A percentile compares a stretch with the other conserved stretches of the same genome.
Conservation (phyloP, 1,139 yeast genomes). For the Debaryomycetaceae sp. region DNA sequence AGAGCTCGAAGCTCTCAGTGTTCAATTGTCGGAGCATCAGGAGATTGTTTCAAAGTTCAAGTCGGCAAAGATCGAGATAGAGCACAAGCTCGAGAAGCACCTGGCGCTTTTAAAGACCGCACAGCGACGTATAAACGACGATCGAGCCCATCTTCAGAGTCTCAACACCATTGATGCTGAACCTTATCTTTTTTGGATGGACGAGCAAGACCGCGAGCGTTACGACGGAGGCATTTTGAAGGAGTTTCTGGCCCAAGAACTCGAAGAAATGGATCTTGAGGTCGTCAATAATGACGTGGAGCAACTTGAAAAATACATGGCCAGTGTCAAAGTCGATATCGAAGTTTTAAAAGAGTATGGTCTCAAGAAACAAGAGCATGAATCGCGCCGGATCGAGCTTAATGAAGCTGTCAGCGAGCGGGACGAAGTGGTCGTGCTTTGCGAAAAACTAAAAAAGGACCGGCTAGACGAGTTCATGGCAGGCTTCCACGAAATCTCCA, state of each 20-base stretch:
- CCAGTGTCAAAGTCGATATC: conserved; percentile 54
- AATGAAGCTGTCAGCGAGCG: conserved; percentile 57
- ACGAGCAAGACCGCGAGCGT: conserved; percentile 22
- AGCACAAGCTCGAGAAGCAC: conserved; percentile 53
- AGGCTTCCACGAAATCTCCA: conserved; percentile 80
- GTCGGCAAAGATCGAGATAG: conserved; percentile 61
- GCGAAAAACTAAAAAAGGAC: conserved; percentile 63
- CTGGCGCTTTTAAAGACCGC: conserved; percentile 32
- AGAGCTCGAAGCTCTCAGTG: conserved; percentile 27
- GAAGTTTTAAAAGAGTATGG: conserved; percentile 75
- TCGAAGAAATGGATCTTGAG: conserved; percentile 39
- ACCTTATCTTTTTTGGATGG: conserved; percentile 40
- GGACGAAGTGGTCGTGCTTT: conserved; percentile 49
- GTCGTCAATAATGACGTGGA: conserved; percentile 42
- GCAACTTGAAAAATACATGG: conserved; percentile 45
- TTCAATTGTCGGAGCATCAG: conserved; percentile 39
- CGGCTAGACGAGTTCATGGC: conserved; percentile 86
- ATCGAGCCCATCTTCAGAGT: conserved; percentile 25
- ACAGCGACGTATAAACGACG: conserved; percentile 23
- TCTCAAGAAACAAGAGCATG: conserved; percentile 51
- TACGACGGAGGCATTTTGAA: conserved; percentile 29
- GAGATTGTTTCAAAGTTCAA: conserved; percentile 48
- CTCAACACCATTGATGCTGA: conserved; percentile 43
- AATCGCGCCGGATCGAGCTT: conserved; percentile 51
- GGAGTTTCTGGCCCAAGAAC: conserved; percentile 40